Conservation (phyloP, 208 protist genomes). For the Trypanosoma theileri region DNA sequence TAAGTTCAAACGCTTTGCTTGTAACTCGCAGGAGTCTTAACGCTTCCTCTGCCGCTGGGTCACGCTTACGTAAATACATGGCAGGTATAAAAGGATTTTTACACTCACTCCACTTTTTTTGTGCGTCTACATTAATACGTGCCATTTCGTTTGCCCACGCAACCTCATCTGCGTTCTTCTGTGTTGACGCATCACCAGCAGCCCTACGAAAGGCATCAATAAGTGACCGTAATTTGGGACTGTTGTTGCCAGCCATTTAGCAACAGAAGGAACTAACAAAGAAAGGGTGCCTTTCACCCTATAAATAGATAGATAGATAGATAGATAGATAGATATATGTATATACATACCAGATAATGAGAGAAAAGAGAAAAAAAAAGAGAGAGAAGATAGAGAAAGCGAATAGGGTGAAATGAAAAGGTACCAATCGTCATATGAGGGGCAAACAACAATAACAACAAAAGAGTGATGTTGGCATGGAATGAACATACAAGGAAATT, state of each 20-base stretch:
- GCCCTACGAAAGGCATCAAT: slow-evolving; percentile 25
- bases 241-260: too few species aligned
- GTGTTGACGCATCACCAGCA: slow-evolving; percentile 10
- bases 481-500: too few species aligned
- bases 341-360: slow-evolving; percentile 3
- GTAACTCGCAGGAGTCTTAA: slow-evolving; percentile 46
- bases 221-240: neutral
- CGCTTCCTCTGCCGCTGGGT: slow-evolving; percentile 58
- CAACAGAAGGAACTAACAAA: too few species aligned
- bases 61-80: slow-evolving; percentile 52
- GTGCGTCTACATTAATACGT: slow-evolving; percentile 49
- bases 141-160: slow-evolving; percentile 32
- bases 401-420: too few species aligned
- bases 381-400: neutral
- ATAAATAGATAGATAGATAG: neutral
- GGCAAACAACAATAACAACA: too few species aligned
- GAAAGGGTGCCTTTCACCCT: neutral
- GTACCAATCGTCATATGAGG: too few species aligned
- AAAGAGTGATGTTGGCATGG: too few species aligned
- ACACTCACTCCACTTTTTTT: slow-evolving; percentile 25
- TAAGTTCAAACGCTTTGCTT: slow-evolving; percentile 79
- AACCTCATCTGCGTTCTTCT: slow-evolving; percentile 22
- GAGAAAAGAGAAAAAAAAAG: slow-evolving; percentile 18
- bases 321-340: neutral
- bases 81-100: slow-evolving; percentile 45